Evolutionary conservation across 495 filamentous ascomycete species (phyloP).

Genomic region (Podospora appendiculata): DNA sequence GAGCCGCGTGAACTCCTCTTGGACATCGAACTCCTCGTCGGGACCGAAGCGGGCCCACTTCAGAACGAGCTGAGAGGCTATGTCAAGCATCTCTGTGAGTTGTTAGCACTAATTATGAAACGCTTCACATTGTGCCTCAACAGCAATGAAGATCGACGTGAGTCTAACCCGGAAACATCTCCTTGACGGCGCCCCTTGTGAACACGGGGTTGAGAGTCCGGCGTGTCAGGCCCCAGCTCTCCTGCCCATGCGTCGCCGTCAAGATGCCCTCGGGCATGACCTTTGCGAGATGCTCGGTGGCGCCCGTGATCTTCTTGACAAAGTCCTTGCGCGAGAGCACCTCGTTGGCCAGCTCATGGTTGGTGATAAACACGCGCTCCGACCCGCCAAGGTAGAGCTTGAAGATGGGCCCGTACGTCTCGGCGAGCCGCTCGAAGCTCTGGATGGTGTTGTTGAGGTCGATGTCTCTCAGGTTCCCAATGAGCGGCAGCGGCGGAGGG

Average conservation of each 20-base stretch:
- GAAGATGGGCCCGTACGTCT: constrained; percentile 16
- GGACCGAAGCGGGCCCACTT: constrained; percentile 60
- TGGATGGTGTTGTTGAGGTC: constrained; percentile 15
- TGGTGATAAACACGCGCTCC: constrained; percentile 33
- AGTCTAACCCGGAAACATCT: constrained; percentile 50
- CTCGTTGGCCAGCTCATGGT: constrained; percentile 49
- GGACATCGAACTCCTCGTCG: constrained; percentile 39
- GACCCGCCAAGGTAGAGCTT: constrained; percentile 7
- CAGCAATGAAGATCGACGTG: constrained; percentile 42
- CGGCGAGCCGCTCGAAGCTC: constrained; percentile 11
- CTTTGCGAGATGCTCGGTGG: constrained; percentile 29
- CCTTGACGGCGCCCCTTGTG: constrained; percentile 51
- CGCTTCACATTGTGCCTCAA: constrained; percentile 22
- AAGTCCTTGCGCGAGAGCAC: constrained; percentile 47
- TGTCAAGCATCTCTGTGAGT: constrained; percentile 55
- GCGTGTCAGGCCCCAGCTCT: constrained; percentile 58
- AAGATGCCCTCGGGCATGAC: constrained; percentile 58
- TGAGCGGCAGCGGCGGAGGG: constrained; percentile 18
- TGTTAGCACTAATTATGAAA: neutral
- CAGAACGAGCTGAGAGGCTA: constrained; percentile 52
- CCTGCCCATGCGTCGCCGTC: constrained; percentile 37
- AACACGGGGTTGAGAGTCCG: constrained; percentile 54
- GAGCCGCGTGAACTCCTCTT: constrained; percentile 59
- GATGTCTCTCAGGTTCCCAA: constrained; percentile 23
- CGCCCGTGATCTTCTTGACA: constrained; percentile 4